Percentiles rank a stretch among this genome's conserved stretches.
Evolutionary conservation across 2,329 filamentous ascomycete species (phyloP).

Genomic region (Leptographium lundbergii): DNA sequence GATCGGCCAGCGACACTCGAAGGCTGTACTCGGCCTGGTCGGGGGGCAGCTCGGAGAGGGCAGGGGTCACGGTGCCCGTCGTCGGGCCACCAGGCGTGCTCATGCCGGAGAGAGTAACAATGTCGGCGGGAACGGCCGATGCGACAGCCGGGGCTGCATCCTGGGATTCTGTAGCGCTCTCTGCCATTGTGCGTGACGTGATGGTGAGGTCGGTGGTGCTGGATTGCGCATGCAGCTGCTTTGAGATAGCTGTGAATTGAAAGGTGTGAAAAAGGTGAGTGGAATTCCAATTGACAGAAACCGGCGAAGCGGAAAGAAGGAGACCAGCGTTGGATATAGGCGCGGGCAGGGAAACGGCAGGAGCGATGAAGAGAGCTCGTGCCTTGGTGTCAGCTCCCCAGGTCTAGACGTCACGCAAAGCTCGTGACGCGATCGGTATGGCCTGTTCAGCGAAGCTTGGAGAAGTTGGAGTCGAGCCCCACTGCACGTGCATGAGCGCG

Average conservation of each 20-base stretch:
- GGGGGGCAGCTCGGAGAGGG: constrained; percentile 18
- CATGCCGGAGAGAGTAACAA: constrained; percentile 9
- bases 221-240: background rate
- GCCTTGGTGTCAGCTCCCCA: background rate
- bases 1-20: constrained; percentile 59
- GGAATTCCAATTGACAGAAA: background rate
- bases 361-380: background rate
- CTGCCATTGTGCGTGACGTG: constrained; percentile 7
- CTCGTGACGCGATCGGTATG: constrained; percentile 9
- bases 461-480: background rate
- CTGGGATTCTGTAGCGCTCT: constrained; percentile 3
- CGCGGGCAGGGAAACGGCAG: background rate
- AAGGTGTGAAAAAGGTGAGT: background rate
- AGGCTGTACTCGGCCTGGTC: constrained; percentile 22
- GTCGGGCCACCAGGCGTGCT: constrained; percentile 16
- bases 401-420: constrained; percentile 1
- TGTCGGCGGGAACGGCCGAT: constrained; percentile 5
- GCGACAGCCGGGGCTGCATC: constrained; percentile 3
- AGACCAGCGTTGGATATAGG: background rate
- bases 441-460: constrained; percentile 1
- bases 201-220: background rate
- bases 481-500: constrained; percentile 1
- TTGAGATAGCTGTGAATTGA: background rate
- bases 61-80: constrained; percentile 20
- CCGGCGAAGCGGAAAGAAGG: background rate